A percentile compares a stretch with the other conserved stretches of the same genome.
phyloP scores from a whole-genome alignment of 1,284 basidiomycete species.

The Pyrrhoderma noxium region DNA sequence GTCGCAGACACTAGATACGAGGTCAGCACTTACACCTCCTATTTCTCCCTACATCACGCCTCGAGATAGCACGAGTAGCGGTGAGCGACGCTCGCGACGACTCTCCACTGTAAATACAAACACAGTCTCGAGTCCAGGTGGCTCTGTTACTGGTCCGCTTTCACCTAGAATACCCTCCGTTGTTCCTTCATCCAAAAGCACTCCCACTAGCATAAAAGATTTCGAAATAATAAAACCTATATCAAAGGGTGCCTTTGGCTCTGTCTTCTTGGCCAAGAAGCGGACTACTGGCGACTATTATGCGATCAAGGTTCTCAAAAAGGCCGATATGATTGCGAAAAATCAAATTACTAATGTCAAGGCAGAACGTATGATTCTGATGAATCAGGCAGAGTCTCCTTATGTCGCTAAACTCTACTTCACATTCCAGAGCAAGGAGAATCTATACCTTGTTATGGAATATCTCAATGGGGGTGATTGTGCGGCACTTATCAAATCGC shows the following conservation, averaged over 20 bases:
- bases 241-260: constrained; percentile 97
- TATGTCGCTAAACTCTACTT: constrained; percentile 98
- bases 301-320: constrained; percentile 98
- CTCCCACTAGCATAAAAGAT: constrained; percentile 93
- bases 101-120: constrained; percentile 67
- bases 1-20: constrained; percentile 47
- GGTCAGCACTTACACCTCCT: constrained; percentile 63
- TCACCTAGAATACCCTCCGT: constrained; percentile 86
- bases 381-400: constrained; percentile 99
- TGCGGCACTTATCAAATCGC: constrained; percentile 89
- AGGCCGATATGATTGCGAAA: constrained; percentile 99
- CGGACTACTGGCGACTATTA: constrained; percentile 97
- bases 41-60: constrained; percentile 62
- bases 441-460: constrained; percentile 98
- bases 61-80: constrained; percentile 42
- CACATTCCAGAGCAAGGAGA: constrained; percentile 99
- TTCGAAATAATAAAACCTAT: constrained; percentile 99
- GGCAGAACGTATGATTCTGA: constrained; percentile 98
- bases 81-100: constrained; percentile 50
- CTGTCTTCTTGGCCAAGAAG: constrained; percentile 97
- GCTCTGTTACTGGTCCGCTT: constrained; percentile 44
- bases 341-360: constrained; percentile 99
- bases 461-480: constrained; percentile 97
- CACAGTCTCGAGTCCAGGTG: constrained; percentile 44
- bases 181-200: constrained; percentile 70